These are phyloP conservation scores for Schwanniomyces occidentalis DNA, from an alignment of 805 yeast genomes.

Conservation along the genomic window DNA sequence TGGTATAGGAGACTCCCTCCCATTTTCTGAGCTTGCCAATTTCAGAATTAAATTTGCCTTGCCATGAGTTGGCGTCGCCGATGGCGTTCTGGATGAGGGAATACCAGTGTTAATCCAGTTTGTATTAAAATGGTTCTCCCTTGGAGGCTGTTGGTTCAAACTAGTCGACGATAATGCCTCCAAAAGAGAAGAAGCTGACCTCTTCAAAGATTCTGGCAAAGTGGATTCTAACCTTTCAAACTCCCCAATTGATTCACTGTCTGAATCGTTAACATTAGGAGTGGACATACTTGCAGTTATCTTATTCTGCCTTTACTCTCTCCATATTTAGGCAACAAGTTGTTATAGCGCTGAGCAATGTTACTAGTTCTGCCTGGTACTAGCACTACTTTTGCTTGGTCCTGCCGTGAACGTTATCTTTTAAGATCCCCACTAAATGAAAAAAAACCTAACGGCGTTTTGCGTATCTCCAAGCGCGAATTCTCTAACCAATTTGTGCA, in stretches of 20 bases:
- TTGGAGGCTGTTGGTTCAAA: slow-evolving; percentile 1
- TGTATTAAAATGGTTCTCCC: slow-evolving; percentile 17
- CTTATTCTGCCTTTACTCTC: too few species aligned
- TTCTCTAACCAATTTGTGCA: too few species aligned
- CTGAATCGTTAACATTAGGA: slow-evolving; percentile 14
- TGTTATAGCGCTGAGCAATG: too few species aligned
- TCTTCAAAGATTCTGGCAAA: slow-evolving; percentile 38
- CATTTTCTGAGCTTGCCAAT: slow-evolving; percentile 32
- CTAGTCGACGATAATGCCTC: slow-evolving; percentile 25
- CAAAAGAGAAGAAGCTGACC: slow-evolving; percentile 39
- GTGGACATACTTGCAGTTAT: too few species aligned
- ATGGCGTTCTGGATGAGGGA: slow-evolving; percentile 28
- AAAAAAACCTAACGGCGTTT: too few species aligned
- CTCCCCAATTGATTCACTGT: slow-evolving; percentile 30
- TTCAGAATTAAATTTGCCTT: slow-evolving; percentile 26
- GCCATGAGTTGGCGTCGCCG: slow-evolving; percentile 8
- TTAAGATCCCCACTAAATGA: too few species aligned
- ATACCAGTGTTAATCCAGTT: slow-evolving; percentile 13
- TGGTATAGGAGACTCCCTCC: slow-evolving; percentile 49
- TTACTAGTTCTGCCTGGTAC: too few species aligned
- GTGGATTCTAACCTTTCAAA: slow-evolving; percentile 45
- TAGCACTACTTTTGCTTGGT: too few species aligned
- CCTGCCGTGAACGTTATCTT: too few species aligned
- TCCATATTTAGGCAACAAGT: too few species aligned
- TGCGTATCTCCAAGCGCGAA: too few species aligned